phyloP scores from a whole-genome alignment of 2,329 filamentous ascomycete species.

The Xylaria hypoxylon region DNA sequence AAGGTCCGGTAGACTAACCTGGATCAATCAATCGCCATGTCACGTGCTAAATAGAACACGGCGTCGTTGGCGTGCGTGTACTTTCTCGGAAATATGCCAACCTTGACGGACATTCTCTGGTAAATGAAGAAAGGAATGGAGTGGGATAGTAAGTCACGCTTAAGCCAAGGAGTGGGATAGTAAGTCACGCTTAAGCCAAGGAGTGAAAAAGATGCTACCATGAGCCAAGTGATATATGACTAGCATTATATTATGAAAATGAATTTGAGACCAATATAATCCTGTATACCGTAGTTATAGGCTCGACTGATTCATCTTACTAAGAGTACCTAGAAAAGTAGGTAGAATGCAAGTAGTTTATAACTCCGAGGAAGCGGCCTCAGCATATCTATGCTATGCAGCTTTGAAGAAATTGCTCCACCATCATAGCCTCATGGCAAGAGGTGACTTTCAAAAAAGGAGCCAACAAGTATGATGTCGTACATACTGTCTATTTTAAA shows the following conservation, averaged over 20 bases:
- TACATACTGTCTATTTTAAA: conserved; percentile 14
- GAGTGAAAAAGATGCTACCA: not conserved
- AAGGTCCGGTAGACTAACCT: conserved; percentile 18
- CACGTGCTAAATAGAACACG: conserved; percentile 22
- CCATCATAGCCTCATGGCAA: not conserved
- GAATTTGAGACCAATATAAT: not conserved
- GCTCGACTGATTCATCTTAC: too few species aligned
- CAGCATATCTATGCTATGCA: too few species aligned
- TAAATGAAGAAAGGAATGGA: not conserved
- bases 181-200: not conserved
- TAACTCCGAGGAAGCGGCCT: too few species aligned
- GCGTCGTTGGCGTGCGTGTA: not conserved
- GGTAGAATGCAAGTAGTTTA: too few species aligned
- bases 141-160: not conserved
- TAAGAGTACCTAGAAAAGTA: too few species aligned
- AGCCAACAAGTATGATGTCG: not conserved
- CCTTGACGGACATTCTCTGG: not conserved
- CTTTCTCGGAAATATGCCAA: not conserved
- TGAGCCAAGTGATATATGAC: not conserved
- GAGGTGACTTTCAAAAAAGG: not conserved
- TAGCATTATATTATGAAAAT: not conserved
- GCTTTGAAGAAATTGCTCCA: not conserved
- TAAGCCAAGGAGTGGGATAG: not conserved
- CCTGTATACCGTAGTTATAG: not conserved
- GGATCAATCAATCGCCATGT: conserved; percentile 20